phyloP scores from a whole-genome alignment of 2,329 filamentous ascomycete genomes.

The Cladophialophora immunda region DNA sequence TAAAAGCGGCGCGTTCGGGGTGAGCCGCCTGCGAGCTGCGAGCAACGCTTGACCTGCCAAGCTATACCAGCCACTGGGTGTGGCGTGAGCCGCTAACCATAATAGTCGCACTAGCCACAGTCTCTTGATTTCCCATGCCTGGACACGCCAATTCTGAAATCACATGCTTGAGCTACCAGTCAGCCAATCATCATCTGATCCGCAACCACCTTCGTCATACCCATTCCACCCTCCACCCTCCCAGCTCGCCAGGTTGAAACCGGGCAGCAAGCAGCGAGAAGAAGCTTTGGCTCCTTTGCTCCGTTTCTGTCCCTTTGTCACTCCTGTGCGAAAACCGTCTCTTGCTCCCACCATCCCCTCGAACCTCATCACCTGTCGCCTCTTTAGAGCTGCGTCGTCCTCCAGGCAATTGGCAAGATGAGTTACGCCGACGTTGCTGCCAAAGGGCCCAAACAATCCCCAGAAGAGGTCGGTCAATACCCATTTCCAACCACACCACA shows the following conservation, averaged over 20 bases:
- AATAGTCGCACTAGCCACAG: neutral
- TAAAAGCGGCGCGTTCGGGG: no score
- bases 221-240: neutral
- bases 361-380: neutral
- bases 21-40: no score
- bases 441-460: slow-evolving; percentile 56
- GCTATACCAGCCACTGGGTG: neutral
- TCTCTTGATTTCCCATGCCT: neutral
- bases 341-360: neutral
- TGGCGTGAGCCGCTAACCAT: neutral
- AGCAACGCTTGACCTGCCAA: no score
- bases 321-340: neutral
- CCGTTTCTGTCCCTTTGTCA: slow-evolving; percentile 5
- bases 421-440: slow-evolving; percentile 60
- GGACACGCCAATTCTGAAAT: neutral
- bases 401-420: slow-evolving; percentile 46
- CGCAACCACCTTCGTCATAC: slow-evolving; percentile 15
- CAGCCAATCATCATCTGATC: slow-evolving; percentile 5
- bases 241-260: slow-evolving; percentile 16
- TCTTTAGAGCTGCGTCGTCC: slow-evolving; percentile 4
- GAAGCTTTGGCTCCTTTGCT: slow-evolving; percentile 21
- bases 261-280: slow-evolving; percentile 11
- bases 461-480: slow-evolving; percentile 54
- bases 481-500: slow-evolving; percentile 30
- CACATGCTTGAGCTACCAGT: neutral